phyloP scores from a whole-genome alignment of 768 basidiomycete genomes.

The Leucosporidium creatinivorum region DNA sequence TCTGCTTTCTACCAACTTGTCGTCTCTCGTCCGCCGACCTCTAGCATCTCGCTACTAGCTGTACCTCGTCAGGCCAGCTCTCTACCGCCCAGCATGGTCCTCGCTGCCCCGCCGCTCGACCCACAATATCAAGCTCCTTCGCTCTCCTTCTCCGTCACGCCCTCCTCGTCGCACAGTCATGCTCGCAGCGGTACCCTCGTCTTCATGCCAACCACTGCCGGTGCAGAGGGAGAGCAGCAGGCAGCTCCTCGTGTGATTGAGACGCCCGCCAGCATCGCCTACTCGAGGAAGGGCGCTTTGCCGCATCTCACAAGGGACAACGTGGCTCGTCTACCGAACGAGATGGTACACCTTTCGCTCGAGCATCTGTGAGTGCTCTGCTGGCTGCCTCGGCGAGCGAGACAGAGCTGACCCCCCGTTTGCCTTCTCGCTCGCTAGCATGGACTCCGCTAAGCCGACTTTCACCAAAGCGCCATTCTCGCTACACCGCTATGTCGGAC shows the following conservation, averaged over 20 bases:
- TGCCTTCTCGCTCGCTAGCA: not conserved
- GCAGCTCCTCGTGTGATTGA: not conserved
- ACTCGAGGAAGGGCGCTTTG: not conserved
- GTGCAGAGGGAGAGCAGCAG: not conserved
- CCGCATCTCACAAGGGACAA: constrained; percentile 2
- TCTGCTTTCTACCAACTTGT: too few relatives aligned
- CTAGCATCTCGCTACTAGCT: too few relatives aligned
- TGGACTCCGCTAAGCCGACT: not conserved
- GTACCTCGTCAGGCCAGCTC: not conserved
- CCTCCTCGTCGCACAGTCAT: not conserved
- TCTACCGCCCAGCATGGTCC: not conserved
- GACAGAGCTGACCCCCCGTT: not conserved
- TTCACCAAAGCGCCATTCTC: constrained; percentile 10
- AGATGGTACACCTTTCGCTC: constrained; percentile 13
- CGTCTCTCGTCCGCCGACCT: too few relatives aligned
- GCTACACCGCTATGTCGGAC: constrained; percentile 8
- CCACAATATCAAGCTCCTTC: not conserved
- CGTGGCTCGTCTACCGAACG: constrained; percentile 1
- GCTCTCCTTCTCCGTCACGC: not conserved
- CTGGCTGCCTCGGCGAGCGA: too few relatives aligned
- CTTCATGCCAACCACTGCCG: not conserved
- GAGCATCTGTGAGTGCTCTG: constrained; percentile 23
- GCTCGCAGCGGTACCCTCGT: not conserved
- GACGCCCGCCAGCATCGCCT: not conserved
- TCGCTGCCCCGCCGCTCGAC: not conserved